Evolutionary conservation across 306 rosid genomes (phyloP), one percentile per base, ranked within the genome.

Genomic region (barrel medic (Medicago truncatula)): DNA sequence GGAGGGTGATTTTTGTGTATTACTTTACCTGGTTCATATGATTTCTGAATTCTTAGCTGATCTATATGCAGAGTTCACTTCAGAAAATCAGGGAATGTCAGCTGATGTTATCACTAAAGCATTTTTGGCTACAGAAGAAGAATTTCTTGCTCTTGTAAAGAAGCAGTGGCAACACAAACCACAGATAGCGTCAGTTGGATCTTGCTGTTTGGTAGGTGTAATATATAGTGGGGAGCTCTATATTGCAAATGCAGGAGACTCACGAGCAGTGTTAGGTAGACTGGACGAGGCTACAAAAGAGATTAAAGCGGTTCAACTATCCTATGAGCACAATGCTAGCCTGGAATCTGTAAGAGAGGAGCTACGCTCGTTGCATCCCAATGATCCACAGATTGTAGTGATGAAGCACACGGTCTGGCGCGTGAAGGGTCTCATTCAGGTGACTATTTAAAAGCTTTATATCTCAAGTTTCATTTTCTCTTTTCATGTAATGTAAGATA

Each of bases 371-470:
- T 84, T 88, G 85, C 99, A 96, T 75, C 99, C 99, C 21, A 53
- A 92, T 83, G 99, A 96, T 89, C 99, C 99, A 17, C 88, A 89
- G 85, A 90, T 96, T 47, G 98, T 96, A 47, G 85, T 96, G 28
- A 76, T 89, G 80, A 96, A 88, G 83, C 98, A 96, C 87, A 88
- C 85, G 78, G 99, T 90, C 75, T 96, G 99, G 99, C 99, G 99
- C 3, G 99, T 96, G 83, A 96, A 96, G 90, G 99, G 99, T 81
- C 74, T 96, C 44, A 96, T 96, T 76, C 99, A 96, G 99, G 99
- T 93, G 50, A 79, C 38, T 1, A 15, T 40, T 52, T 80, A n/a
- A 6, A 17, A 10, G 57, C 54, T 74, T 82, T 75, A n/a, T 75
- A n/a, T 76, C 49, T 41, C 63, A 57, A 23, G 61, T 73, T 57